Evolutionary conservation across 257 asterid genomes (phyloP).

Genomic region (Rehmannia glutinosa): DNA sequence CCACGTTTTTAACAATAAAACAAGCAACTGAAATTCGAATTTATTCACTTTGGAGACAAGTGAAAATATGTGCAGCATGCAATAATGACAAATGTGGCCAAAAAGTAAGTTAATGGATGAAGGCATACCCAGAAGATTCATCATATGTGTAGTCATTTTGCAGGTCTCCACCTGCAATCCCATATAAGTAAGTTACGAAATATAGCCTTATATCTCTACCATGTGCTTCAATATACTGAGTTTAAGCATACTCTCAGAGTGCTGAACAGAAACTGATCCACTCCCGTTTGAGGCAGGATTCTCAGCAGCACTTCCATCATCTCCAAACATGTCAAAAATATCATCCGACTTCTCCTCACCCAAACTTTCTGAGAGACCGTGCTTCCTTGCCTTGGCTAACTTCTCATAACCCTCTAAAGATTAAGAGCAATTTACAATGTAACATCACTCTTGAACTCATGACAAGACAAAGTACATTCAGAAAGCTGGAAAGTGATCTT

Average conservation of each 20-base stretch:
- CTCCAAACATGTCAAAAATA: constrained; percentile 78
- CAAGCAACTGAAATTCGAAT: not conserved
- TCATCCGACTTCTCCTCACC: constrained; percentile 43
- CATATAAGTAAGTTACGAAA: constrained; percentile 22
- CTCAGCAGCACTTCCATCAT: constrained; percentile 43
- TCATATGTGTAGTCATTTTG: constrained; percentile 73
- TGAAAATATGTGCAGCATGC: not conserved
- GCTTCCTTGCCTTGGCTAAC: constrained; percentile 52
- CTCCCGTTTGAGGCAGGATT: constrained; percentile 43
- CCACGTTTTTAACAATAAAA: not conserved
- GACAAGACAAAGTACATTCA: not conserved
- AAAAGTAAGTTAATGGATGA: constrained; percentile 10
- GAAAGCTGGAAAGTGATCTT: not conserved
- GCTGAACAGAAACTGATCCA: constrained; percentile 32
- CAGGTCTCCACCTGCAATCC: constrained; percentile 56
- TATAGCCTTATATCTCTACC: constrained; percentile 2
- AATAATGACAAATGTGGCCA: not conserved
- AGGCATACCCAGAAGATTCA: constrained; percentile 77
- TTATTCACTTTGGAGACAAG: not conserved
- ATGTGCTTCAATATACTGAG: constrained; percentile 19
- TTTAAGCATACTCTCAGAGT: constrained; percentile 40
- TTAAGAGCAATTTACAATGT: constrained; percentile 2
- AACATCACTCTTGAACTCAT: not conserved
- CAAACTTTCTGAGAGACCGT: constrained; percentile 27
- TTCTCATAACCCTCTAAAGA: constrained; percentile 85